A percentile compares a stretch with the other conserved stretches of the same genome.
Evolutionary conservation across 2,329 filamentous ascomycete genomes (phyloP).

Genomic region (Arthrobotrys sphaeroides): DNA sequence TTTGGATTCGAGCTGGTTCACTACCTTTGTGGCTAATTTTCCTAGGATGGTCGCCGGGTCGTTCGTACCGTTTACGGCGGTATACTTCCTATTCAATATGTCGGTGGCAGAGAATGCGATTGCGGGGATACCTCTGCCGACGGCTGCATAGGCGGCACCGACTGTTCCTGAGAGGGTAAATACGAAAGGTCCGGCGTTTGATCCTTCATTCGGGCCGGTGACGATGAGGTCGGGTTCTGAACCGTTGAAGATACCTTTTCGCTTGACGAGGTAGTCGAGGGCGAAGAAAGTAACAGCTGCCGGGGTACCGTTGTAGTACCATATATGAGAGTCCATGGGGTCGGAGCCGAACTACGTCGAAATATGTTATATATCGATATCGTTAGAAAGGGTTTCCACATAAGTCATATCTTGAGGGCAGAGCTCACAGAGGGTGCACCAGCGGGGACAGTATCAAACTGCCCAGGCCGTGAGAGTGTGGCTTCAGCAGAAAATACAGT

Average conservation of each 20-base stretch:
- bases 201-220: slow-evolving; percentile 68
- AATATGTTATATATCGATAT: too few relatives aligned
- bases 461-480: slow-evolving; percentile 62
- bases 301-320: slow-evolving; percentile 71
- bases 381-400: background rate
- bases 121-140: slow-evolving; percentile 65
- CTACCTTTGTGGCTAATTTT: slow-evolving; percentile 63
- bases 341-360: slow-evolving; percentile 63
- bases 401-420: background rate
- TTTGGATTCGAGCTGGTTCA: slow-evolving; percentile 63
- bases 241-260: slow-evolving; percentile 64
- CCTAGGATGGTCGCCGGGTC: slow-evolving; percentile 64
- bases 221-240: slow-evolving; percentile 67
- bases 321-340: slow-evolving; percentile 67
- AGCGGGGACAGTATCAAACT: slow-evolving; percentile 64
- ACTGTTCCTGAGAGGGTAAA: slow-evolving; percentile 67
- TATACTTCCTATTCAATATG: slow-evolving; percentile 62
- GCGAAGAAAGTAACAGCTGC: slow-evolving; percentile 68
- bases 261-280: slow-evolving; percentile 66
- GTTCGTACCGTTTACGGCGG: slow-evolving; percentile 61
- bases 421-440: slow-evolving; percentile 63
- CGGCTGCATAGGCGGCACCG: slow-evolving; percentile 66
- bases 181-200: slow-evolving; percentile 67
- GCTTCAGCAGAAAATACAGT: slow-evolving; percentile 63
- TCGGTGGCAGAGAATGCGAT: slow-evolving; percentile 66